Conservation (phyloP, 208 protist species). For the Leishmania gerbilli region DNA sequence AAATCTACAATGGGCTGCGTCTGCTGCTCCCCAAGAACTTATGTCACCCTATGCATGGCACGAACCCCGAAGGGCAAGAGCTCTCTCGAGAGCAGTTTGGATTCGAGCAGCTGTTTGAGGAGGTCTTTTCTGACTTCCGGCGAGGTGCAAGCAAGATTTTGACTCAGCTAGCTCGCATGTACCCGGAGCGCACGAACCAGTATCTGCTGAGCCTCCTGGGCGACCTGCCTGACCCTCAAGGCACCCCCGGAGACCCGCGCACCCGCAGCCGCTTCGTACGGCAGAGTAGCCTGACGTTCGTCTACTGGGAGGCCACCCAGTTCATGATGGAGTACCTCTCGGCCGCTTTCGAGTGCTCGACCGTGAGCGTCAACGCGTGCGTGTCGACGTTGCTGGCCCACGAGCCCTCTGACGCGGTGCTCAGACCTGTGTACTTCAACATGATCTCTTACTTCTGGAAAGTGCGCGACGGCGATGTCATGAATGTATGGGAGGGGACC, state of each 20-base stretch:
- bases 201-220: slow-evolving; percentile 47
- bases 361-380: slow-evolving; percentile 43
- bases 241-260: slow-evolving; percentile 56
- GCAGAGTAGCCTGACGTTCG: slow-evolving; percentile 72
- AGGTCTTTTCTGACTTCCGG: slow-evolving; percentile 68
- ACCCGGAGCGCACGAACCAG: slow-evolving; percentile 54
- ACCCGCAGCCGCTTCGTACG: slow-evolving; percentile 69
- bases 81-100: slow-evolving; percentile 73
- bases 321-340: slow-evolving; percentile 78
- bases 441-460: slow-evolving; percentile 83
- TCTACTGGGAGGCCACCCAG: slow-evolving; percentile 64
- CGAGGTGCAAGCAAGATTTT: slow-evolving; percentile 44
- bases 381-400: slow-evolving; percentile 45
- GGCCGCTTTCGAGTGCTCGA: slow-evolving; percentile 53
- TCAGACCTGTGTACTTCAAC: slow-evolving; percentile 81
- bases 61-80: slow-evolving; percentile 35
- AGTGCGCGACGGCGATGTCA: slow-evolving; percentile 37
- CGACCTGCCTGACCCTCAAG: slow-evolving; percentile 46
- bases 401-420: slow-evolving; percentile 68
- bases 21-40: slow-evolving; percentile 58
- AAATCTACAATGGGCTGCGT: slow-evolving; percentile 44
- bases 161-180: slow-evolving; percentile 37
- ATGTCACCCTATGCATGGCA: slow-evolving; percentile 57
- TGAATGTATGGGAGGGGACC: slow-evolving; percentile 72
- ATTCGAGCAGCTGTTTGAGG: slow-evolving; percentile 50